Conservation (phyloP, 495 filamentous ascomycete genomes). For the Extremus antarcticus region DNA sequence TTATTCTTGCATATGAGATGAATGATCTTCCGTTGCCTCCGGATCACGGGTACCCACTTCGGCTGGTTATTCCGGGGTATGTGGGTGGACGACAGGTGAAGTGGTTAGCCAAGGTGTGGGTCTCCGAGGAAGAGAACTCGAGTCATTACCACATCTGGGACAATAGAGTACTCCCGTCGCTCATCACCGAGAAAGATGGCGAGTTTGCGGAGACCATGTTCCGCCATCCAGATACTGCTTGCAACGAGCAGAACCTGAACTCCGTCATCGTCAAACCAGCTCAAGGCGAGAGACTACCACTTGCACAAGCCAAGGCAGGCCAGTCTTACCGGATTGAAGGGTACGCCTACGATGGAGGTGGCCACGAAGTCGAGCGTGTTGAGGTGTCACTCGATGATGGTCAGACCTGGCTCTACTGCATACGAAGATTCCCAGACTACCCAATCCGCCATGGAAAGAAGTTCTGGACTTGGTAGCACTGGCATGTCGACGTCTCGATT, state of each 20-base stretch:
- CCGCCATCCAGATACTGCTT: slow-evolving; percentile 20
- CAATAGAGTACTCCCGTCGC: slow-evolving; percentile 26
- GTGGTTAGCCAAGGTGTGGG: slow-evolving; percentile 19
- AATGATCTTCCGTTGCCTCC: slow-evolving; percentile 19
- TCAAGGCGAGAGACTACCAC: slow-evolving; percentile 24
- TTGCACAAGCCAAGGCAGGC: slow-evolving; percentile 16
- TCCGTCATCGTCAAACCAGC: slow-evolving; percentile 20
- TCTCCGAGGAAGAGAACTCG: slow-evolving; percentile 18
- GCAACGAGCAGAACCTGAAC: slow-evolving; percentile 22
- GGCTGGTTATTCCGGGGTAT: slow-evolving; percentile 19
- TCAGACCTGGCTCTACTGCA: slow-evolving; percentile 20
- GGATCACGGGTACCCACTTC: slow-evolving; percentile 20
- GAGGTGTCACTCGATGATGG: slow-evolving; percentile 21
- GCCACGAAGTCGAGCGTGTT: slow-evolving; percentile 21
- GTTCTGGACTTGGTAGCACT: slow-evolving; percentile 21
- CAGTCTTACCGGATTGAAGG: slow-evolving; percentile 35
- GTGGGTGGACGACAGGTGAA: slow-evolving; percentile 20
- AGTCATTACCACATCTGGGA: slow-evolving; percentile 31
- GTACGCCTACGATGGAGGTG: slow-evolving; percentile 50
- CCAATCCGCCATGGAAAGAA: slow-evolving; percentile 22
- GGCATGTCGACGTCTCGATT: slow-evolving; percentile 20
- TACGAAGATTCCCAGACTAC: slow-evolving; percentile 18
- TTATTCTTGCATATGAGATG: slow-evolving; percentile 21
- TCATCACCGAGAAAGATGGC: slow-evolving; percentile 24
- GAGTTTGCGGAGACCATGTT: slow-evolving; percentile 23